Percentiles rank a stretch among this genome's conserved stretches.
Conservation (phyloP, 768 basidiomycete species). For the Tulasnella sp. region DNA sequence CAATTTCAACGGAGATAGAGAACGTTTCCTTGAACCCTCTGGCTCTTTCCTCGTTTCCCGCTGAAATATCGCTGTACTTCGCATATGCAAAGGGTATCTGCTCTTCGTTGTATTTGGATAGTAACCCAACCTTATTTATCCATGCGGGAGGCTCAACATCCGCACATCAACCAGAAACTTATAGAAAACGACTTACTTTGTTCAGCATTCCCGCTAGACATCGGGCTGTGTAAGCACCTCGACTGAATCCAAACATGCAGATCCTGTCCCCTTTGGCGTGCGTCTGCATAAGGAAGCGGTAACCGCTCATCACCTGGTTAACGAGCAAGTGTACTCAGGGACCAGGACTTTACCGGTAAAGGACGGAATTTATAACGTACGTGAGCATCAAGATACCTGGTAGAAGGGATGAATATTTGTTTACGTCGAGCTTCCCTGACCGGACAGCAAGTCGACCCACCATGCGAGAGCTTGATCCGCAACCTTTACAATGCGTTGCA, state of each 20-base stretch:
- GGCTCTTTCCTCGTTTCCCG: background rate
- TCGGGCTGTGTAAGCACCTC: conserved; percentile 28
- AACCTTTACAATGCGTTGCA: conserved; percentile 52
- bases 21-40: conserved; percentile 24
- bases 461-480: conserved; percentile 69
- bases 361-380: conserved; percentile 29
- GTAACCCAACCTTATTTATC: conserved; percentile 17
- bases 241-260: conserved; percentile 28
- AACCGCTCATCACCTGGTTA: conserved; percentile 20
- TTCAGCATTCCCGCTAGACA: conserved; percentile 28
- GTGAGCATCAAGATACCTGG: conserved; percentile 65
- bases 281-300: conserved; percentile 19
- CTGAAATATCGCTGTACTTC: background rate
- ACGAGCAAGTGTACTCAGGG: background rate
- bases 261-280: conserved; percentile 18
- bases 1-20: conserved; percentile 10
- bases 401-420: background rate
- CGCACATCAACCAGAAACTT: background rate
- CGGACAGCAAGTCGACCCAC: conserved; percentile 36
- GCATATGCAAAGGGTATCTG: conserved; percentile 27
- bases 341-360: background rate
- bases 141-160: background rate
- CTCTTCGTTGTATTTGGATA: conserved; percentile 30
- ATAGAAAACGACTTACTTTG: conserved; percentile 1
- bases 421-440: background rate